Percentiles rank a stretch among this genome's conserved stretches.
Conservation (phyloP, 2,329 filamentous ascomycete species). For the Fusarium bactridioides region DNA sequence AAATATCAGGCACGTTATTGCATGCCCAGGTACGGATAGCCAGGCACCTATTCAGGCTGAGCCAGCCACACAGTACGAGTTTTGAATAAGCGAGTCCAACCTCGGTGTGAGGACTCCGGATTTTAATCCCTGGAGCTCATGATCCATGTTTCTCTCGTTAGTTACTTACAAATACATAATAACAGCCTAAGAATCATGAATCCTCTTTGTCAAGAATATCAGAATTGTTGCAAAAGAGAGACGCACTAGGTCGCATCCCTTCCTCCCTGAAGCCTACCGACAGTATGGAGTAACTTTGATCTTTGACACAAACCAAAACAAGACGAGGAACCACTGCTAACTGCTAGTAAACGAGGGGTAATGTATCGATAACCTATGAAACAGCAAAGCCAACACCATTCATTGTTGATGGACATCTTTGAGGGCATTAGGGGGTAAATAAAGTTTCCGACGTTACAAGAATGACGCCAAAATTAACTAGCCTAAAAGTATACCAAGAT, state of each 20-base stretch:
- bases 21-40: not conserved
- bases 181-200: not conserved
- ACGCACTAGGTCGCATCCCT: slow-evolving; percentile 1
- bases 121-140: not conserved
- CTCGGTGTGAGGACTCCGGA: slow-evolving; percentile 4
- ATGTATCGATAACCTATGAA: slow-evolving; percentile 30
- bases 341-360: slow-evolving; percentile 17
- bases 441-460: not conserved
- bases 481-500: too few relatives aligned
- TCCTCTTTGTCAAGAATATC: not conserved
- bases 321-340: slow-evolving; percentile 19
- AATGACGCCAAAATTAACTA: not conserved
- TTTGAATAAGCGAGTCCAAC: not conserved
- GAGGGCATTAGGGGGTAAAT: not conserved
- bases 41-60: not conserved
- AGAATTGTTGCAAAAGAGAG: slow-evolving; percentile 1
- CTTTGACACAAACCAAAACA: not conserved
- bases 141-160: slow-evolving; percentile 10
- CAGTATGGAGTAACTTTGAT: not conserved
- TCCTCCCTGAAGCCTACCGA: not conserved
- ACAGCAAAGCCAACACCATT: slow-evolving; percentile 20
- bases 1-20: slow-evolving; percentile 20
- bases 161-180: not conserved
- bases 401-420: not conserved
- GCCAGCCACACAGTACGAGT: slow-evolving; percentile 32